Percentiles rank a stretch among this genome's conserved stretches.
phyloP scores from a whole-genome alignment of 1,139 yeast genomes.

The Saccharomyces hybrid region DNA sequence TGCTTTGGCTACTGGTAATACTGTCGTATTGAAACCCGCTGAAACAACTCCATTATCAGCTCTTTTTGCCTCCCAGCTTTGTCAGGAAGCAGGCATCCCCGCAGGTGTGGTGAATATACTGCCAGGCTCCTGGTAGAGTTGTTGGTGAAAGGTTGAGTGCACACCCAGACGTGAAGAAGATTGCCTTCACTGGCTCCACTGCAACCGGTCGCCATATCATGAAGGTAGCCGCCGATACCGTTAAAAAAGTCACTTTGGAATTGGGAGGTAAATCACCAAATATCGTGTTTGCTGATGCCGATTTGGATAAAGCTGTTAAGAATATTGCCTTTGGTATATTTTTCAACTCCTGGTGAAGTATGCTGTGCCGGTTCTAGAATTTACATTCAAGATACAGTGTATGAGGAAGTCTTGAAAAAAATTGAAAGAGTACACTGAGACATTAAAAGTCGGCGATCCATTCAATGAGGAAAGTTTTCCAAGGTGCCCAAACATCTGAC shows the following conservation, averaged over 20 bases:
- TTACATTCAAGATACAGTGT: slow-evolving; percentile 54
- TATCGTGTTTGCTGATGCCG: slow-evolving; percentile 52
- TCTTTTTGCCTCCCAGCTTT: slow-evolving; percentile 52
- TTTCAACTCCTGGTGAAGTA: slow-evolving; percentile 65
- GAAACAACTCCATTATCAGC: slow-evolving; percentile 81
- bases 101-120: slow-evolving; percentile 71
- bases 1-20: slow-evolving; percentile 75
- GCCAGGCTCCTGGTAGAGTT: slow-evolving; percentile 58
- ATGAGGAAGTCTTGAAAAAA: slow-evolving; percentile 46
- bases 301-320: slow-evolving; percentile 44
- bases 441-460: slow-evolving; percentile 64
- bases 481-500: slow-evolving; percentile 61
- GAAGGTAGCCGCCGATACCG: slow-evolving; percentile 57
- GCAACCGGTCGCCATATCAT: slow-evolving; percentile 69
- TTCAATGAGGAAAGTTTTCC: slow-evolving; percentile 52
- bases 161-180: slow-evolving; percentile 58
- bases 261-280: slow-evolving; percentile 64
- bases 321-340: slow-evolving; percentile 43
- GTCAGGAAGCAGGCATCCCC: slow-evolving; percentile 71
- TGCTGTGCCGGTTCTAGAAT: slow-evolving; percentile 67
- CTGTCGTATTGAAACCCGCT: slow-evolving; percentile 73
- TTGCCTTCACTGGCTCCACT: slow-evolving; percentile 85
- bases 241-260: slow-evolving; percentile 71
- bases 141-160: slow-evolving; percentile 53
- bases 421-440: slow-evolving; percentile 59